Evolutionary conservation across 331 rosid genomes (phyloP).

Genomic region (Erythrophleum ivorense): DNA sequence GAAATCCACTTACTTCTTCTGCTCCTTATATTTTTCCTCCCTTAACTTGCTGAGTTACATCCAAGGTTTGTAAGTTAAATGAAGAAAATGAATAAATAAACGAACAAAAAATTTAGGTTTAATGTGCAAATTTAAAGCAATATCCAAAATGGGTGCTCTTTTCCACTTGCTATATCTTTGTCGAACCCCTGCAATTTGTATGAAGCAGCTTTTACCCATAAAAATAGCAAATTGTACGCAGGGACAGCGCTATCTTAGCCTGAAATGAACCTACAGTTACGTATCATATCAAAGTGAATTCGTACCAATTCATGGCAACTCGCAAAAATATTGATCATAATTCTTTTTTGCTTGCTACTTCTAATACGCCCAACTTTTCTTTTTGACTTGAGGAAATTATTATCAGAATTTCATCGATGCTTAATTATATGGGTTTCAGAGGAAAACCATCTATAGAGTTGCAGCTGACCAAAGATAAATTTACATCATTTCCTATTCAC

Average conservation of each 20-base stretch:
- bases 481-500: neutral
- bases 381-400: neutral
- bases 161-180: neutral
- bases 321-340: neutral
- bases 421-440: constrained; percentile 10
- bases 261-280: constrained; percentile 36
- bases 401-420: neutral
- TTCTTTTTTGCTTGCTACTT: neutral
- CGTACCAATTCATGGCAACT: constrained; percentile 19
- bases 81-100: neutral
- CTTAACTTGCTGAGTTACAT: neutral
- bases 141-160: neutral
- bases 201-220: neutral
- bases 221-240: neutral
- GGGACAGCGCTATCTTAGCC: neutral
- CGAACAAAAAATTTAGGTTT: neutral
- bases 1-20: too few species aligned
- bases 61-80: neutral
- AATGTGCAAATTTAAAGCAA: neutral
- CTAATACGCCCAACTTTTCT: neutral
- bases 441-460: neutral
- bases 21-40: too few species aligned
- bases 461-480: neutral
- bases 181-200: neutral
- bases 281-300: constrained; percentile 23